Evolutionary conservation across 371 early-diverging fungal genomes (phyloP).

Genomic region (Mortierella sp.): DNA sequence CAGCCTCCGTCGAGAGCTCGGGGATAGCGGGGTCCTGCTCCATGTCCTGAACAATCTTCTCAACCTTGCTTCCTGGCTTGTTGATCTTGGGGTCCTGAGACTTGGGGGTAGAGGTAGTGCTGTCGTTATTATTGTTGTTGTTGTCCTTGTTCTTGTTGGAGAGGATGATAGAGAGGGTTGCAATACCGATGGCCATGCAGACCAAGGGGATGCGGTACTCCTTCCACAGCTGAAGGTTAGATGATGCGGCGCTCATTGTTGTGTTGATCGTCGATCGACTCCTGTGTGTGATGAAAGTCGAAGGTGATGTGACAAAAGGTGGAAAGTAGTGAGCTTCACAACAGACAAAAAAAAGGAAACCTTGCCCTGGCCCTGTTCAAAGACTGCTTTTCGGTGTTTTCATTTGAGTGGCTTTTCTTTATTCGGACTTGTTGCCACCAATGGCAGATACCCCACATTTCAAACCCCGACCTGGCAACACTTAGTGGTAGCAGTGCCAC

Average conservation of each 20-base stretch:
- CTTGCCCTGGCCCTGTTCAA: neutral
- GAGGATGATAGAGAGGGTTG: conserved; percentile 48
- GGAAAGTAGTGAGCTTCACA: neutral
- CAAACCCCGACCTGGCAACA: neutral
- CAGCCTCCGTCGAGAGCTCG: conserved; percentile 23
- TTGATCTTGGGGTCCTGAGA: neutral
- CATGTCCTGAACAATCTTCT: conserved; percentile 37
- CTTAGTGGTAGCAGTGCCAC: conserved; percentile 50
- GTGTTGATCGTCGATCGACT: conserved; percentile 14
- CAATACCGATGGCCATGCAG: conserved; percentile 54
- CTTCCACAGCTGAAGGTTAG: conserved; percentile 50
- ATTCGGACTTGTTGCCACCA: neutral
- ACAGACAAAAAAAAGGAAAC: neutral
- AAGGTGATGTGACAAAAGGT: neutral
- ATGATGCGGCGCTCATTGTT: conserved; percentile 35
- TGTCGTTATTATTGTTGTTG: neutral
- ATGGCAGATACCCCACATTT: neutral
- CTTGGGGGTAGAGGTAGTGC: neutral
- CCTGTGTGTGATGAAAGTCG: neutral
- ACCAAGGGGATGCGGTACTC: conserved; percentile 56
- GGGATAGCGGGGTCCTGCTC: conserved; percentile 51
- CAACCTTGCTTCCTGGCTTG: conserved; percentile 24
- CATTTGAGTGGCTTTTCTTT: conserved; percentile 5
- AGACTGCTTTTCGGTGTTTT: conserved; percentile 12
- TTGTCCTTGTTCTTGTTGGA: conserved; percentile 27